phyloP scores from a whole-genome alignment of 139 green algal genomes.

The Astrephomene gubernaculifera region DNA sequence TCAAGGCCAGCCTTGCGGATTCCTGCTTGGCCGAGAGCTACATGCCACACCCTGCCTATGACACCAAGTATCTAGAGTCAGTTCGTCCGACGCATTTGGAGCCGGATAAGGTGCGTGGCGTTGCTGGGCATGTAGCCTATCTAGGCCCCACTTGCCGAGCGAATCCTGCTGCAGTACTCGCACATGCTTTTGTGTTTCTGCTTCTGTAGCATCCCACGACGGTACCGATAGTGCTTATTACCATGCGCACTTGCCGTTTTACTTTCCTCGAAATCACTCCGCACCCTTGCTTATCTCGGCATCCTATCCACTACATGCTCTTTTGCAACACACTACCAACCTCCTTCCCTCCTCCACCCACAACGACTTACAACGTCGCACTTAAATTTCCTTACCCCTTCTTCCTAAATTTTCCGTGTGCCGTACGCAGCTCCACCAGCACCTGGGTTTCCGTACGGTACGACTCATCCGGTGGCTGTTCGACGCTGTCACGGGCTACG shows the following conservation, averaged over 20 bases:
- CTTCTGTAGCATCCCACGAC: no score
- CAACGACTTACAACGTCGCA: no score
- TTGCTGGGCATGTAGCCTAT: neutral
- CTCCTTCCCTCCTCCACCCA: no score
- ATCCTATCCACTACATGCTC: no score
- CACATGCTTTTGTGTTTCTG: neutral
- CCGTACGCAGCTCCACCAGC: constrained; percentile 58
- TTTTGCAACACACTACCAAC: no score
- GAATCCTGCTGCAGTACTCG: neutral
- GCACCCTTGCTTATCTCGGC: no score
- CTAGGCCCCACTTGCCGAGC: neutral
- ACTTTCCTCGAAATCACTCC: no score
- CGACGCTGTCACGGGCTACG: constrained; percentile 81
- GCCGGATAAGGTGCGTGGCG: constrained; percentile 62
- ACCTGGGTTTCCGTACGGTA: constrained; percentile 46
- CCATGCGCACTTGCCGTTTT: no score
- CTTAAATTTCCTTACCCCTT: no score
- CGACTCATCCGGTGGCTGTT: constrained; percentile 65
- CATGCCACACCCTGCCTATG: constrained; percentile 64
- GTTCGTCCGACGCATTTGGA: constrained; percentile 67
- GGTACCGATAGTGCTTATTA: no score
- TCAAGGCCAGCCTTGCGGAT: neutral
- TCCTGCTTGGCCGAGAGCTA: neutral
- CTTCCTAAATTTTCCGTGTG: no score
- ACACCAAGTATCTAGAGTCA: constrained; percentile 70